Percentiles rank a stretch among this genome's conserved stretches.
These are phyloP conservation scores for Colletotrichum acutatum DNA, from an alignment of 2,329 filamentous ascomycete genomes.

Conservation along the genomic window DNA sequence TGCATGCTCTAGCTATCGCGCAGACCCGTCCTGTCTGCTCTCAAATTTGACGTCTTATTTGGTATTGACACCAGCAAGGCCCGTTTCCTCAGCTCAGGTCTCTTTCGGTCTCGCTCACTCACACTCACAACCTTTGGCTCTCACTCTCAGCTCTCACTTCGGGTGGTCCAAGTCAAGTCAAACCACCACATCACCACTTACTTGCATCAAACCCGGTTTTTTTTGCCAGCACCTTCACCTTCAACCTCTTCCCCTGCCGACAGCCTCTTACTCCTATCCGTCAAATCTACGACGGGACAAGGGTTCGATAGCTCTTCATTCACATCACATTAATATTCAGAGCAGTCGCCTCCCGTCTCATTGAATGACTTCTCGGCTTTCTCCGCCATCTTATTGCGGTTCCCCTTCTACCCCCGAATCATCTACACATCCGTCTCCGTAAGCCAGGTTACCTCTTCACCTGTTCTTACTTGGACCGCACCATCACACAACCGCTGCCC, in stretches of 20 bases:
- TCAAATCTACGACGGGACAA: neutral
- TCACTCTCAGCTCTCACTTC: neutral
- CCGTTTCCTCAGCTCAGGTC: constrained; percentile 5
- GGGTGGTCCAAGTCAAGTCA: constrained; percentile 27
- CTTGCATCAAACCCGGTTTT: constrained; percentile 31
- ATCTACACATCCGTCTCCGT: neutral
- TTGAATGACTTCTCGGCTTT: constrained; percentile 4
- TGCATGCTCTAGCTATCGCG: constrained; percentile 4
- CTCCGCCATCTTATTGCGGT: constrained; percentile 5
- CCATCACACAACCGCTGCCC: neutral
- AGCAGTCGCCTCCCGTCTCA: constrained; percentile 6
- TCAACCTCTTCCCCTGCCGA: neutral
- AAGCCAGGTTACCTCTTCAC: neutral
- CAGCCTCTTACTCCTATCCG: neutral
- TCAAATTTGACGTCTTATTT: neutral
- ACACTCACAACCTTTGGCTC: neutral
- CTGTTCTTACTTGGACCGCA: neutral
- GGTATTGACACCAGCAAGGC: neutral
- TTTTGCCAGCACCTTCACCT: constrained; percentile 28
- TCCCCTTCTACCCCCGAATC: neutral
- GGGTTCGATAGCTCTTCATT: neutral
- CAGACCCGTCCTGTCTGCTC: neutral
- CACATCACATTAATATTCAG: constrained; percentile 13
- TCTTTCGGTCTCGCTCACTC: neutral
- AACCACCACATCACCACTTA: constrained; percentile 37